A percentile compares a stretch with the other conserved stretches of the same genome.
phyloP scores from a whole-genome alignment of 352 stramenopile species.

The Globisporangium takayamanum region DNA sequence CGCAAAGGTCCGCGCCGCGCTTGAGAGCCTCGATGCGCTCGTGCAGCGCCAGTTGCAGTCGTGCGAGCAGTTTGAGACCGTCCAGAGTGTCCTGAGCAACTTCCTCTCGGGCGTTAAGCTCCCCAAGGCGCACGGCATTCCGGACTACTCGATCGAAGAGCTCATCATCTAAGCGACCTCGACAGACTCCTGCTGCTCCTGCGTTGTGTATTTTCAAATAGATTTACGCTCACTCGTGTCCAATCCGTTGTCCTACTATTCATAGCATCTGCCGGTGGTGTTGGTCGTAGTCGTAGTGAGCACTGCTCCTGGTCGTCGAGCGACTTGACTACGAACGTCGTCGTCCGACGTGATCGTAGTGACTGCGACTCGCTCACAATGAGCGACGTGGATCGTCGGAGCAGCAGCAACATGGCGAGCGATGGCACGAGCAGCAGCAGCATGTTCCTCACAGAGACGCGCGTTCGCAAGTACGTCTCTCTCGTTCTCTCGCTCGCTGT shows the following conservation, averaged over 20 bases:
- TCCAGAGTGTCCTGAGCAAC: constrained; percentile 74
- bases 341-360: neutral
- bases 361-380: neutral
- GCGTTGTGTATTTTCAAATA: too few species aligned
- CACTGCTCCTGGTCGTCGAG: too few species aligned
- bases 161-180: constrained; percentile 36
- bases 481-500: too few species aligned
- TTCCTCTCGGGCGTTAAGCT: constrained; percentile 69
- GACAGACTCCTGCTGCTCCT: too few species aligned
- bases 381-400: constrained; percentile 6
- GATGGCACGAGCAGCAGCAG: constrained; percentile 42
- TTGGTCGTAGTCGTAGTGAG: too few species aligned
- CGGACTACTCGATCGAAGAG: constrained; percentile 78
- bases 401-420: constrained; percentile 26
- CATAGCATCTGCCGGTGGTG: too few species aligned
- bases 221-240: too few species aligned
- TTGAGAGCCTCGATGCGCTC: constrained; percentile 49
- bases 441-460: constrained; percentile 74
- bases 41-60: constrained; percentile 47
- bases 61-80: constrained; percentile 55
- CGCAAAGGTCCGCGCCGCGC: constrained; percentile 22
- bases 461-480: constrained; percentile 23
- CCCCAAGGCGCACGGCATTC: constrained; percentile 49
- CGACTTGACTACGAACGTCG: constrained; percentile 1
- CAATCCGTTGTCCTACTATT: too few species aligned